phyloP scores from a whole-genome alignment of 805 yeast species.

The Candida vaughaniae region DNA sequence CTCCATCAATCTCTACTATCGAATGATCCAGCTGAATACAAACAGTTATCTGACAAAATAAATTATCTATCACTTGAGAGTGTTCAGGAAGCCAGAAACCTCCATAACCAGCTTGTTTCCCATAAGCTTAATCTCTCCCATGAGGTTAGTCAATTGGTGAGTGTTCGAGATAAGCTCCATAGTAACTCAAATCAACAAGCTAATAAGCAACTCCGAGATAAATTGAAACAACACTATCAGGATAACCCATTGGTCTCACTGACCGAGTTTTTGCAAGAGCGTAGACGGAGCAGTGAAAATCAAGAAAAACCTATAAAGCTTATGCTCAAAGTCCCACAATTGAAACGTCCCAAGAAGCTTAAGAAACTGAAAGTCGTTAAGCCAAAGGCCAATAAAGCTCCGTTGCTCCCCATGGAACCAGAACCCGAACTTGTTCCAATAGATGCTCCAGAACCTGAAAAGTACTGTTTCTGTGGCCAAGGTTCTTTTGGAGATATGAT shows the following conservation, averaged over 20 bases:
- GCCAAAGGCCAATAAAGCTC: background rate
- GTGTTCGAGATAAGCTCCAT: conserved; percentile 12
- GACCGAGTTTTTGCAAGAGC: conserved; percentile 36
- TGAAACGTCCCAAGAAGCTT: conserved; percentile 1
- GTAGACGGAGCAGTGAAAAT: conserved; percentile 11
- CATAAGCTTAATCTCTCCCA: conserved; percentile 20
- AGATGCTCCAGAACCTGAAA: conserved; percentile 9
- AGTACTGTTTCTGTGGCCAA: conserved; percentile 89
- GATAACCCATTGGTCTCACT: conserved; percentile 37
- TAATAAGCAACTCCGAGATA: conserved; percentile 24
- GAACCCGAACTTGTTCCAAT: background rate
- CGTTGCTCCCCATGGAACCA: background rate
- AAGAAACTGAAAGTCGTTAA: background rate
- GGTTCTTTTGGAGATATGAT: conserved; percentile 96
- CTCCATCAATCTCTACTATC: conserved; percentile 19
- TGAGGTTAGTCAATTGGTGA: conserved; percentile 19
- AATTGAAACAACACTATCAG: conserved; percentile 33
- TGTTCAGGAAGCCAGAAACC: conserved; percentile 24
- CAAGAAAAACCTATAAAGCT: conserved; percentile 7
- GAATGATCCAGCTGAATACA: conserved; percentile 1
- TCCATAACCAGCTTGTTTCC: conserved; percentile 29
- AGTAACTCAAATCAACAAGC: conserved; percentile 6
- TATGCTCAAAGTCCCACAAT: conserved; percentile 5
- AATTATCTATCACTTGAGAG: conserved; percentile 18
- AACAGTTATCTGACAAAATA: background rate